Conservation (phyloP, 2,329 filamentous ascomycete species). For the Zalaria obscura region DNA sequence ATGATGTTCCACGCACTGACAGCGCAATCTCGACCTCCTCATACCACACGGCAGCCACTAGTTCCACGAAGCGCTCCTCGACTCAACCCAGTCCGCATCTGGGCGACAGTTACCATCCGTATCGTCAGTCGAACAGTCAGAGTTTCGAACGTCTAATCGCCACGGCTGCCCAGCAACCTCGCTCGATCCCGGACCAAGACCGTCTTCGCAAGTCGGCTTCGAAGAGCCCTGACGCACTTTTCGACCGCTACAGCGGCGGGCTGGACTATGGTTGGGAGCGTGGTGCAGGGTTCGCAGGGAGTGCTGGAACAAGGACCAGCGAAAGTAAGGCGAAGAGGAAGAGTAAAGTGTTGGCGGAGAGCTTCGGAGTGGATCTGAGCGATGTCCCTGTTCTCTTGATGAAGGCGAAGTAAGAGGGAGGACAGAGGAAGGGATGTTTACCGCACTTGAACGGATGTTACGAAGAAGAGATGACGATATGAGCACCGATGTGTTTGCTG, state of each 20-base stretch:
- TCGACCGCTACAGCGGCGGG: conserved; percentile 22
- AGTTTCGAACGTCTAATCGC: no score
- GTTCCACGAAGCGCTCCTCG: conserved; percentile 5
- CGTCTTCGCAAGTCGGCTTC: background rate
- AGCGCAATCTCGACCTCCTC: conserved; percentile 13
- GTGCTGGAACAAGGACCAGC: conserved; percentile 19
- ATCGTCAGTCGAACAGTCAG: no score
- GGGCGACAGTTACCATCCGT: no score
- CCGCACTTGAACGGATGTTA: background rate
- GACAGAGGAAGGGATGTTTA: background rate
- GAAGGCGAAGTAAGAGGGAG: background rate
- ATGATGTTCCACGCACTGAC: conserved; percentile 11
- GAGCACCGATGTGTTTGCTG: no score
- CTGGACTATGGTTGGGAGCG: conserved; percentile 22
- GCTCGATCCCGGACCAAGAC: background rate
- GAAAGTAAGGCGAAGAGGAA: conserved; percentile 15
- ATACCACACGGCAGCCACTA: conserved; percentile 8
- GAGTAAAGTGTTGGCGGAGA: conserved; percentile 17
- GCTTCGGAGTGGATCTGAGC: conserved; percentile 23
- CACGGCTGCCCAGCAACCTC: background rate
- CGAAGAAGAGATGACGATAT: no score
- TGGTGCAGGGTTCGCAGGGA: conserved; percentile 18
- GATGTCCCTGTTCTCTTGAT: conserved; percentile 24
- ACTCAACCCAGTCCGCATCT: background rate
- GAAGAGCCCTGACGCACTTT: conserved; percentile 6